Evolutionary conservation across 495 filamentous ascomycete species (phyloP).

Genomic region (Xylaria acuta): DNA sequence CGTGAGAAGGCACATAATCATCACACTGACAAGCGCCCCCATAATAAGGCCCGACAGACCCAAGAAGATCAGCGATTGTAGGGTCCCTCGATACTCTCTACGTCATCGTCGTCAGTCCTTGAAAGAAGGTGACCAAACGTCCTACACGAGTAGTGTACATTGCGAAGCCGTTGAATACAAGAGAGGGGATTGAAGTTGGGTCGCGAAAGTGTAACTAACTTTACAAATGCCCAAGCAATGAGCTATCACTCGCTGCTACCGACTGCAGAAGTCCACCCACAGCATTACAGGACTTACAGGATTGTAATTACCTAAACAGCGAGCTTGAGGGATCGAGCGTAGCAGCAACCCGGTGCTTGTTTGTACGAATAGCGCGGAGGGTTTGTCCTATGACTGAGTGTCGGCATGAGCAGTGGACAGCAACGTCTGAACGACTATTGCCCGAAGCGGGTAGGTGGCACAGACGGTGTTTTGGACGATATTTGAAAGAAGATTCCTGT

Average conservation of each 20-base stretch:
- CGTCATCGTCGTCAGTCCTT: background rate
- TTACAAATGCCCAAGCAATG: constrained; percentile 4
- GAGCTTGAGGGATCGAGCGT: background rate
- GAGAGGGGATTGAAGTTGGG: background rate
- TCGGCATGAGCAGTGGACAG: constrained; percentile 11
- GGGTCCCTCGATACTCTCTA: background rate
- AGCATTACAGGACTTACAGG: constrained; percentile 8
- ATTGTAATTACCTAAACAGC: constrained; percentile 18
- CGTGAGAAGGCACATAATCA: constrained; percentile 70
- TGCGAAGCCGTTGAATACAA: background rate
- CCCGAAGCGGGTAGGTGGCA: background rate
- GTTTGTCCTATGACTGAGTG: constrained; percentile 5
- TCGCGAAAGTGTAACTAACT: background rate
- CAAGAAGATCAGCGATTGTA: constrained; percentile 42
- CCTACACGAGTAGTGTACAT: background rate
- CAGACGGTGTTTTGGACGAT: background rate
- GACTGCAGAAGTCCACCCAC: background rate
- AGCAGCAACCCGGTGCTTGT: constrained; percentile 19
- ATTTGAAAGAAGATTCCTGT: constrained; percentile 2
- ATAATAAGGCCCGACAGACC: constrained; percentile 40
- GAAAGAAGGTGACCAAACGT: background rate
- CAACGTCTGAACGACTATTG: constrained; percentile 11
- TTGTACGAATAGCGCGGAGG: constrained; percentile 25
- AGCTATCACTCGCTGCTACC: constrained; percentile 6
- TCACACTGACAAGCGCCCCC: constrained; percentile 50